A percentile compares a stretch with the other conserved stretches of the same genome.
Evolutionary conservation across 2,329 filamentous ascomycete genomes (phyloP).

Genomic region (Talaromyces sp.): DNA sequence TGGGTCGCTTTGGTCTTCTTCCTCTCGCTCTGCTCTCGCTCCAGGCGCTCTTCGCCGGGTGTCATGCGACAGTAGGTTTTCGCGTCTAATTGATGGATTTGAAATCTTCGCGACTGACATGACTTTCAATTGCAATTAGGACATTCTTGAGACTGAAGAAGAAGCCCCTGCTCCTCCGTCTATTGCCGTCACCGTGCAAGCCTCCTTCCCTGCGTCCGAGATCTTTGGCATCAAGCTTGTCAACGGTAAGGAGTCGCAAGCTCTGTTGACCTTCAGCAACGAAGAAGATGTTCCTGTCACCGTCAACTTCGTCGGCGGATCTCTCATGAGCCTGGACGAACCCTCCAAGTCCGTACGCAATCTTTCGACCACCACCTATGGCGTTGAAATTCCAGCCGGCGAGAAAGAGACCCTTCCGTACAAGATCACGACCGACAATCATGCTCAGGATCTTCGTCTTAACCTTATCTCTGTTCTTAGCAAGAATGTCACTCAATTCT

Average conservation of each 20-base stretch:
- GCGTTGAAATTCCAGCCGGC: constrained; percentile 67
- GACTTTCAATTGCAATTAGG: constrained; percentile 27
- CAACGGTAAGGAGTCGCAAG: constrained; percentile 81
- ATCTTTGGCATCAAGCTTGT: constrained; percentile 93
- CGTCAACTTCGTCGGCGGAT: constrained; percentile 70
- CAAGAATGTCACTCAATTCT: constrained; percentile 60
- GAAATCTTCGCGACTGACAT: constrained; percentile 1
- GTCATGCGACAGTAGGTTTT: constrained; percentile 54
- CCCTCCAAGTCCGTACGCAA: constrained; percentile 67
- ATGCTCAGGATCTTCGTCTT: constrained; percentile 80
- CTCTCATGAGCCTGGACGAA: constrained; percentile 58
- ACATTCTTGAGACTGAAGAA: constrained; percentile 59
- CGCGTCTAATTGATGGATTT: constrained; percentile 7
- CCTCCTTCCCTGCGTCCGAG: constrained; percentile 61
- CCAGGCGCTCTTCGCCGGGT: constrained; percentile 59
- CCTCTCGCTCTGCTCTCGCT: constrained; percentile 66
- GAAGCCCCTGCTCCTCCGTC: constrained; percentile 57
- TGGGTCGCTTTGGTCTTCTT: constrained; percentile 70
- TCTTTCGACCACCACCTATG: constrained; percentile 71
- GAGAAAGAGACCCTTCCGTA: constrained; percentile 72
- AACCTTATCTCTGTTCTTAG: constrained; percentile 70
- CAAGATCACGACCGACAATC: constrained; percentile 83
- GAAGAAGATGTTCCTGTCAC: constrained; percentile 69
- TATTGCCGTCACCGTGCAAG: constrained; percentile 50
- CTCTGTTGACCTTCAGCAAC: constrained; percentile 78